These are phyloP conservation scores for Scedosporium boydii DNA, from an alignment of 2,329 filamentous ascomycete species.

Conservation along the genomic window DNA sequence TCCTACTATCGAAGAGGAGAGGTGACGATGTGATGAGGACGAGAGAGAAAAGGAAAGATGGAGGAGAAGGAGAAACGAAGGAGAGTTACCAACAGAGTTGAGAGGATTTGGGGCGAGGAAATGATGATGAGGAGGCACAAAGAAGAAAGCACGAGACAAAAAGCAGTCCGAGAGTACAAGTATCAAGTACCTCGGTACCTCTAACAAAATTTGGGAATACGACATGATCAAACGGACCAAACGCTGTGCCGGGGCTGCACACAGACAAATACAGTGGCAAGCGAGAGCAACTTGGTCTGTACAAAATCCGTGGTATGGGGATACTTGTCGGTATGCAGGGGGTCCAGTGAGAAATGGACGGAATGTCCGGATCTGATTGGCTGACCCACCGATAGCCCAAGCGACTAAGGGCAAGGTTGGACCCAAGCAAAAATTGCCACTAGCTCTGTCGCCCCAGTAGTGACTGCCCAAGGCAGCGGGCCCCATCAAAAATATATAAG, in stretches of 20 bases:
- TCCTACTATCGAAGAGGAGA: not conserved
- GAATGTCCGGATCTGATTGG: conserved; percentile 6
- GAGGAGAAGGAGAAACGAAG: not conserved
- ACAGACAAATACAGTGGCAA: not conserved
- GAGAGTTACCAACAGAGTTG: not conserved
- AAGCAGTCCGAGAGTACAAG: not conserved
- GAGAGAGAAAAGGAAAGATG: not conserved
- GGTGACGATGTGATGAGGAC: not conserved
- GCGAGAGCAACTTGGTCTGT: not conserved
- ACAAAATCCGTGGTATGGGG: not conserved
- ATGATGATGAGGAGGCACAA: conserved; percentile 1
- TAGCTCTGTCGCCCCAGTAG: conserved; percentile 33
- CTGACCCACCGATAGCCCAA: conserved; percentile 19
- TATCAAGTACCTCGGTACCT: not conserved
- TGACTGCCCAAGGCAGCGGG: conserved; percentile 24
- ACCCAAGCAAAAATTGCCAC: conserved; percentile 32
- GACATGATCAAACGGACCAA: conserved; percentile 6
- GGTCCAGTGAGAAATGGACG: conserved; percentile 3
- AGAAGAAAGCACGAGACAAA: conserved; percentile 3
- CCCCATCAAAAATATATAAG: conserved; percentile 49
- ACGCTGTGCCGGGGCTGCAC: not conserved
- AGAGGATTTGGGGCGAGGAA: not conserved
- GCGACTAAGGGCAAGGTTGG: conserved; percentile 26
- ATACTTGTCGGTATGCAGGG: conserved; percentile 5
- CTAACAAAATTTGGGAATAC: not conserved